Conservation (phyloP, 495 filamentous ascomycete species). For the Tetracladium setigerum region DNA sequence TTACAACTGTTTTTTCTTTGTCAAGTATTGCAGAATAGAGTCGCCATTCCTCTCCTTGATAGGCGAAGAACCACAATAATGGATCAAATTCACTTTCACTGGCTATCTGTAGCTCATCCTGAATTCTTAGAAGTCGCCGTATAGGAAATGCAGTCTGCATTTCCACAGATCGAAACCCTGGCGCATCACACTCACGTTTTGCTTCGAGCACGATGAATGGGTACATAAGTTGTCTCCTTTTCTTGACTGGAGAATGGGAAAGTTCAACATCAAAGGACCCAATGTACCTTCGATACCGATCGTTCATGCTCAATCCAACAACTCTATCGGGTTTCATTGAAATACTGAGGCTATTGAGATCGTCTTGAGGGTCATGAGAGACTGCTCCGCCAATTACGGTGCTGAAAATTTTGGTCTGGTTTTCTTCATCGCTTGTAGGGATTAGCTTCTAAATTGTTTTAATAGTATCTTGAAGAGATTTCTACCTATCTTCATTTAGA, state of each 20-base stretch:
- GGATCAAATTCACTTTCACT: neutral
- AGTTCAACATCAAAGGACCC: neutral
- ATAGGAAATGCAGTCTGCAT: conserved; percentile 22
- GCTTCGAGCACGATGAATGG: neutral
- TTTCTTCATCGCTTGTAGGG: conserved; percentile 4
- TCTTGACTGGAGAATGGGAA: conserved; percentile 1
- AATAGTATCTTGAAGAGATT: neutral
- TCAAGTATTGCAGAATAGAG: conserved; percentile 3
- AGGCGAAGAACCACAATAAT: conserved; percentile 3
- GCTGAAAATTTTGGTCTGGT: conserved; percentile 3
- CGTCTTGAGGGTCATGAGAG: conserved; percentile 6
- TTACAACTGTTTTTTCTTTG: neutral
- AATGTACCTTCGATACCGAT: conserved; percentile 3
- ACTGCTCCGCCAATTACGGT: neutral
- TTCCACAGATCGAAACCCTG: conserved; percentile 5
- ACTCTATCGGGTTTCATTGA: conserved; percentile 7
- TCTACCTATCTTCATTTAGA: conserved; percentile 6
- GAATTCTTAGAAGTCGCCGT: conserved; percentile 6
- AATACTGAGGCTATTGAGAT: conserved; percentile 1
- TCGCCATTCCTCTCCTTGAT: conserved; percentile 5
- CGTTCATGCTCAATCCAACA: conserved; percentile 4
- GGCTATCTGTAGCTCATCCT: conserved; percentile 13
- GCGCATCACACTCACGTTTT: neutral
- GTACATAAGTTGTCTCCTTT: neutral
- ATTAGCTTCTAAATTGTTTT: conserved; percentile 3